Evolutionary conservation across 192 early-diverging fungal genomes (phyloP).

Genomic region (Podila epicladia): DNA sequence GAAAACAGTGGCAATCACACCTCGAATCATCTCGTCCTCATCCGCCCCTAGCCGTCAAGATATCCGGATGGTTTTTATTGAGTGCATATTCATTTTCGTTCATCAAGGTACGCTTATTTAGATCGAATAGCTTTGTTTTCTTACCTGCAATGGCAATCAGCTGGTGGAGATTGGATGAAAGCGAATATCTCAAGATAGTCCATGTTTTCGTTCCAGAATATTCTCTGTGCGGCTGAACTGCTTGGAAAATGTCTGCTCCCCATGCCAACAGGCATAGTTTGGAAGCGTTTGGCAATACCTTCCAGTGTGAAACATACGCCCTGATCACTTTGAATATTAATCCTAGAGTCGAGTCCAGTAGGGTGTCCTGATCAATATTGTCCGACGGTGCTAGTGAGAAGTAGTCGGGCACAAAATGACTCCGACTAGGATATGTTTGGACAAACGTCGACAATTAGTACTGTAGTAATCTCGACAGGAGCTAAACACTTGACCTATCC

Average conservation of each 20-base stretch:
- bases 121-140: too few relatives aligned
- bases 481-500: neutral
- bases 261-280: conserved; percentile 30
- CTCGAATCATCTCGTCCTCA: conserved; percentile 33
- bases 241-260: conserved; percentile 11
- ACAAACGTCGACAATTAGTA: neutral
- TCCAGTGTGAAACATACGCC: conserved; percentile 10
- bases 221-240: neutral
- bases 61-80: too few relatives aligned
- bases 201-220: neutral
- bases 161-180: conserved; percentile 27
- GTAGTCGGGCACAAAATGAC: conserved; percentile 18
- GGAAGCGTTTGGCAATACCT: conserved; percentile 4
- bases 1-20: conserved; percentile 19
- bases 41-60: conserved; percentile 20
- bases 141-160: conserved; percentile 35
- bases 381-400: neutral
- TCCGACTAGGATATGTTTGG: conserved; percentile 3
- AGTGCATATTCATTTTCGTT: too few relatives aligned
- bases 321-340: neutral
- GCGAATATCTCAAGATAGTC: neutral
- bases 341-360: conserved; percentile 5
- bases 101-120: too few relatives aligned
- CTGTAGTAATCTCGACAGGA: neutral
- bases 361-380: neutral